Evolutionary conservation across 2,329 filamentous ascomycete species (phyloP).

Genomic region (Botrytis elliptica): DNA sequence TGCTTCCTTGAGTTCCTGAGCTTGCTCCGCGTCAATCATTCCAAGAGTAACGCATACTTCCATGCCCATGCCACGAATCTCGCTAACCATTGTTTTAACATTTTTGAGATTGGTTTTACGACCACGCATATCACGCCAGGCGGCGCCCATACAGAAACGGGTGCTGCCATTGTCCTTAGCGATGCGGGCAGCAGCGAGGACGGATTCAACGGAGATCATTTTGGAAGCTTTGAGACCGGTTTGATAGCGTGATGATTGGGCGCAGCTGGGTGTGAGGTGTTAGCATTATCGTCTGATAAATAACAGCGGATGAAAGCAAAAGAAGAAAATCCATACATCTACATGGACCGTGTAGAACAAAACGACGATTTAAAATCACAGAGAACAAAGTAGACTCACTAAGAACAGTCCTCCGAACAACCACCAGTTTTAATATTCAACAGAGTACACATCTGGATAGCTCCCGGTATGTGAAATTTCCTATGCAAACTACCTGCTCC

Average conservation of each 20-base stretch:
- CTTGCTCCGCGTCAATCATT: slow-evolving; percentile 83
- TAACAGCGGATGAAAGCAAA: too few species aligned
- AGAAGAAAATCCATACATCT: accelerated
- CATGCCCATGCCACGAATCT: slow-evolving; percentile 79
- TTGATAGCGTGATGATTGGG: slow-evolving; percentile 78
- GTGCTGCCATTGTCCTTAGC: slow-evolving; percentile 84
- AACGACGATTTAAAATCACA: neutral
- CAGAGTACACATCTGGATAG: slow-evolving; percentile 88
- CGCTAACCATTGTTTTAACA: slow-evolving; percentile 81
- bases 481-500: slow-evolving; percentile 74
- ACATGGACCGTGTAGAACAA: neutral
- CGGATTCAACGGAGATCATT: slow-evolving; percentile 75
- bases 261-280: slow-evolving; percentile 49
- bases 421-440: slow-evolving; percentile 98
- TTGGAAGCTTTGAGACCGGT: slow-evolving; percentile 77
- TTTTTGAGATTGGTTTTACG: slow-evolving; percentile 81
- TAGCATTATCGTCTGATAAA: neutral
- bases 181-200: slow-evolving; percentile 72
- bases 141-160: slow-evolving; percentile 92
- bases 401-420: slow-evolving; percentile 88
- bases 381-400: slow-evolving; percentile 42
- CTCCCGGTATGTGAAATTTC: slow-evolving; percentile 78
- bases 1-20: slow-evolving; percentile 76
- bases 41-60: slow-evolving; percentile 91
- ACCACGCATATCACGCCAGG: slow-evolving; percentile 91